These are phyloP conservation scores for Cyclanthera cordifolia DNA, from an alignment of 306 rosid species.

Conservation along the genomic window DNA sequence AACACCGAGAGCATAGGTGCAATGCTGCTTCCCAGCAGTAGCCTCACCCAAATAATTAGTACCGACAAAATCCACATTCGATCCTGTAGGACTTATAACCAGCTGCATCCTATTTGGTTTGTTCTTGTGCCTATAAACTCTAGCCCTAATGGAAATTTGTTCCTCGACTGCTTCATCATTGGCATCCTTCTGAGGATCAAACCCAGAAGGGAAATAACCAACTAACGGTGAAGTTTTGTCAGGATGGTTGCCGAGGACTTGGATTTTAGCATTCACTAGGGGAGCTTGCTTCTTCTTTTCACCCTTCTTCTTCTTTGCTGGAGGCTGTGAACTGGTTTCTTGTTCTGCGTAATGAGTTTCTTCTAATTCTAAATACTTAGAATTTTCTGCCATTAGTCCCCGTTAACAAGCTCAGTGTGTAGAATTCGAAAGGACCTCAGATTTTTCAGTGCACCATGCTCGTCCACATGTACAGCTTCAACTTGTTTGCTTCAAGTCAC, in stretches of 20 bases:
- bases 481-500: not conserved
- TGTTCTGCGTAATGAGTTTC: too few relatives aligned
- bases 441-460: not conserved
- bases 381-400: too few relatives aligned
- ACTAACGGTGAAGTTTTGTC: conserved; percentile 42
- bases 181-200: conserved; percentile 30
- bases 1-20: conserved; percentile 56
- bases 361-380: too few relatives aligned
- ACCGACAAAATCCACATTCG: conserved; percentile 69
- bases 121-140: conserved; percentile 33
- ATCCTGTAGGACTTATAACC: conserved; percentile 47
- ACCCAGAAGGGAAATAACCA: conserved; percentile 77
- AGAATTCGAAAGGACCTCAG: too few relatives aligned
- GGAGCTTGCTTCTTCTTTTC: conserved; percentile 22
- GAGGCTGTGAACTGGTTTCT: too few relatives aligned
- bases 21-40: conserved; percentile 35
- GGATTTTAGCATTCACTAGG: conserved; percentile 32
- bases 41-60: conserved; percentile 65
- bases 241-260: conserved; percentile 30
- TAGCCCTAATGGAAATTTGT: conserved; percentile 18
- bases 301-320: conserved; percentile 33
- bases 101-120: conserved; percentile 50
- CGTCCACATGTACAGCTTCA: not conserved
- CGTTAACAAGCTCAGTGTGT: too few relatives aligned
- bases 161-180: not conserved